phyloP scores from a whole-genome alignment of 2,329 filamentous ascomycete genomes.

The Aotearoamyces nothofagi region DNA sequence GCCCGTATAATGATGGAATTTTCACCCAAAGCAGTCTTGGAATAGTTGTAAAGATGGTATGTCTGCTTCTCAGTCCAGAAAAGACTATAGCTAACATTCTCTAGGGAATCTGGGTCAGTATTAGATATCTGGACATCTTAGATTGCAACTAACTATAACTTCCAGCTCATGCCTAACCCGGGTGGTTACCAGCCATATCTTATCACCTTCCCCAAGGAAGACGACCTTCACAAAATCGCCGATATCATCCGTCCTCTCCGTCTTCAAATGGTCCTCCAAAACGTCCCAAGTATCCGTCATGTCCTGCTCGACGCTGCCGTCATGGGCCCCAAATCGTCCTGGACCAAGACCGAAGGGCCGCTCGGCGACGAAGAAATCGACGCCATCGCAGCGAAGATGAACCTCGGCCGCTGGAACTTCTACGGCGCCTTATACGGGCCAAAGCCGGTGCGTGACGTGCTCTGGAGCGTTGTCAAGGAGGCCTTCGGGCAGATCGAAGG shows the following conservation, averaged over 20 bases:
- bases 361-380: slow-evolving; percentile 25
- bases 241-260: slow-evolving; percentile 29
- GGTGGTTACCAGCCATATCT: slow-evolving; percentile 29
- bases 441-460: slow-evolving; percentile 16
- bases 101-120: too few relatives aligned
- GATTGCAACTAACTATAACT: too few relatives aligned
- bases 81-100: too few relatives aligned
- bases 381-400: slow-evolving; percentile 23
- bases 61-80: slow-evolving; percentile 25
- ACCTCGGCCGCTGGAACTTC: slow-evolving; percentile 30
- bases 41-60: slow-evolving; percentile 39
- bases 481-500: slow-evolving; percentile 17
- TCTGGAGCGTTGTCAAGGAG: slow-evolving; percentile 17
- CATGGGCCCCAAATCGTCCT: slow-evolving; percentile 23
- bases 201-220: slow-evolving; percentile 29
- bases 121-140: too few relatives aligned
- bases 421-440: slow-evolving; percentile 27
- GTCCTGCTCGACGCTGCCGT: slow-evolving; percentile 18
- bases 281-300: slow-evolving; percentile 17
- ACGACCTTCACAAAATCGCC: slow-evolving; percentile 29
- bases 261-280: slow-evolving; percentile 27
- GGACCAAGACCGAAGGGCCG: slow-evolving; percentile 15
- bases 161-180: slow-evolving; percentile 37
- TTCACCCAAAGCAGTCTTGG: slow-evolving; percentile 36
- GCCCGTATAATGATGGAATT: slow-evolving; percentile 26